phyloP scores from a whole-genome alignment of 1,284 basidiomycete genomes.

The Cutaneotrichosporon curvatum region DNA sequence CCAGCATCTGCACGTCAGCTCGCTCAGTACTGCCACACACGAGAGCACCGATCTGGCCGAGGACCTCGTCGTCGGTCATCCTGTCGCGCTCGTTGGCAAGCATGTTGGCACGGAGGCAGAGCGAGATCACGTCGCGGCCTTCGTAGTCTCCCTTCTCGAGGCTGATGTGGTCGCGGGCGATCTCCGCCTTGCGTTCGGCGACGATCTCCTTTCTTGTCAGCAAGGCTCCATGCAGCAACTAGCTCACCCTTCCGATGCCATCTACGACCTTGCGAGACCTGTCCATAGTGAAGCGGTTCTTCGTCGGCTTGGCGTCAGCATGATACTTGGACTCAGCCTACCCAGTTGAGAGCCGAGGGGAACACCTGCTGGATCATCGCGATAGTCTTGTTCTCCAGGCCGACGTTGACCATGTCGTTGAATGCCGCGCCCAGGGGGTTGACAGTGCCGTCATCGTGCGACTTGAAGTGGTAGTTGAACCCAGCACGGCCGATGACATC shows the following conservation, averaged over 20 bases:
- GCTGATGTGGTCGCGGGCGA: constrained; percentile 15
- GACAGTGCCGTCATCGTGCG: constrained; percentile 46
- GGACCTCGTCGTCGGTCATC: constrained; percentile 60
- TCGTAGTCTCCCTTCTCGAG: constrained; percentile 49
- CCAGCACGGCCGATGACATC: constrained; percentile 67
- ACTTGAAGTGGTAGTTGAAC: constrained; percentile 59
- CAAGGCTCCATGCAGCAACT: constrained; percentile 38
- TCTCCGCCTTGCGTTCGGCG: constrained; percentile 20
- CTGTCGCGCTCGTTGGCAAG: constrained; percentile 52
- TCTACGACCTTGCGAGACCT: not conserved
- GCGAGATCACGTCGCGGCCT: constrained; percentile 39
- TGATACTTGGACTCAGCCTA: not conserved
- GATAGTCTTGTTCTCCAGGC: constrained; percentile 29
- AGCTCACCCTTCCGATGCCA: constrained; percentile 29
- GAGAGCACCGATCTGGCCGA: constrained; percentile 70
- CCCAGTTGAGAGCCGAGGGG: constrained; percentile 6
- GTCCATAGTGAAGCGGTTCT: not conserved
- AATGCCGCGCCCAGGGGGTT: constrained; percentile 55
- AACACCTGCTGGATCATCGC: constrained; percentile 15
- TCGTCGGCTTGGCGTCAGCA: constrained; percentile 5
- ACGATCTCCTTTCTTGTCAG: constrained; percentile 37
- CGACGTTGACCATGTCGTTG: constrained; percentile 52
- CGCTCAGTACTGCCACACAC: constrained; percentile 40
- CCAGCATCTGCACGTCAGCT: constrained; percentile 30
- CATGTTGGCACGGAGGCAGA: constrained; percentile 56